Base-by-base conservation (phyloP, 2,329 filamentous ascomycete species). In the Calonectria ilicicola region DNA sequence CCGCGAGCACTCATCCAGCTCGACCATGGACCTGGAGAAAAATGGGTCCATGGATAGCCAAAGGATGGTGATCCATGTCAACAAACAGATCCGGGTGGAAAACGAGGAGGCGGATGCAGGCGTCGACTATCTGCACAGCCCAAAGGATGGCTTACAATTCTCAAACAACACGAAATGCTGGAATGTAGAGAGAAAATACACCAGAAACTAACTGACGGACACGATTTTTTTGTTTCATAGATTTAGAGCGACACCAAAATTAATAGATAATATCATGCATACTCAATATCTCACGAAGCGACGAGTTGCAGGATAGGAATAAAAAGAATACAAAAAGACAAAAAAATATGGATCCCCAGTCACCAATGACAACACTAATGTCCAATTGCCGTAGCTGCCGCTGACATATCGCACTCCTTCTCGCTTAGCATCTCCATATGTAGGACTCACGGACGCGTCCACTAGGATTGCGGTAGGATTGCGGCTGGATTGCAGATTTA, bases 31-130 rank as follows among this genome's bases (percentile, higher is more conserved):
- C n/a, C 46, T 73, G 38, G 67, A 73, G 60, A 68, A 65, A 14
- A 66, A 65, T 21, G 29, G 42, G 7, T 44, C 53, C 2, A 65
- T 47, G 12, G 56, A 56, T 26, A 60, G 60, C 26, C 35, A 46
- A n/a, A 71, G 46, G 26, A 68, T 70, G 67, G 68, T 71, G 7
- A 73, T 73, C 27, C 71, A 73, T 40, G 72, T 73, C 4, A 73
- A 67, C 44, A 73, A 70, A 44, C 72, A 71, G 49, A 51, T 73
- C 8, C 27, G 49, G n/a, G 40, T 71, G 44, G 69, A 71, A 42
- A 67, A 64, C 8, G 42, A 38, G 23, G 51, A 63, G 42, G 42
- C 23, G 21, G 21, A 49, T n/a, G 32, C 40, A 5, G 26, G 14
- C 1, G 8, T 32, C 5, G 40, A 32, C 7, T 40, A 49, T 29